A percentile compares a stretch with the other conserved stretches of the same genome.
Evolutionary conservation across 371 early-diverging fungal genomes (phyloP).

Genomic region (Apophysomyces ossiformis): DNA sequence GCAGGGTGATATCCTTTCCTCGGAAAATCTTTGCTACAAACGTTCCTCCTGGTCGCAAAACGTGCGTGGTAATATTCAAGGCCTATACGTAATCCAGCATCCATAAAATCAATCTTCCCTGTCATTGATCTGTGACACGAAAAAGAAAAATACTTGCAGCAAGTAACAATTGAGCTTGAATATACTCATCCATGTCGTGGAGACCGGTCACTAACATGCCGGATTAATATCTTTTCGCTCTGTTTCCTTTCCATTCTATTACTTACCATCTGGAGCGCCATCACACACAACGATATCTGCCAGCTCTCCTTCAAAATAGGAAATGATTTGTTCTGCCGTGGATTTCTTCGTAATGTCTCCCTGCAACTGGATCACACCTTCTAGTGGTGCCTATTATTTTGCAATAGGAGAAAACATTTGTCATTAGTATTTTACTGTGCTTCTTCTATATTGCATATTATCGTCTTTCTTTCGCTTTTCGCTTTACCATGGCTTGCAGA

Average conservation of each 20-base stretch:
- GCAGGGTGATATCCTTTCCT: constrained; percentile 88
- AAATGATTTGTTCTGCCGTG: constrained; percentile 90
- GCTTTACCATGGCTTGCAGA: constrained; percentile 94
- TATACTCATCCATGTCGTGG: constrained; percentile 99
- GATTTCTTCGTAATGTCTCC: constrained; percentile 98
- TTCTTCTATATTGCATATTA: no score
- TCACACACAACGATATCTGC: constrained; percentile 98
- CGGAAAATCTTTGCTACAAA: constrained; percentile 98
- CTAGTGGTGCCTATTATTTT: constrained; percentile 79
- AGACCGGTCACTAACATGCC: constrained; percentile 85
- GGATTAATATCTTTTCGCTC: background rate
- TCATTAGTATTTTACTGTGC: no score
- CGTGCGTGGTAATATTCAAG: constrained; percentile 92
- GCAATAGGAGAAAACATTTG: background rate
- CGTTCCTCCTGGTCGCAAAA: constrained; percentile 86
- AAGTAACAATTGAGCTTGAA: constrained; percentile 94
- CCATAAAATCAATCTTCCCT: background rate
- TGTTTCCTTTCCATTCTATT: no score
- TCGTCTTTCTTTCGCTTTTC: no score
- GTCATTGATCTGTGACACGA: no score
- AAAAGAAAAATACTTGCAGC: constrained; percentile 57
- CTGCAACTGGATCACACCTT: constrained; percentile 93
- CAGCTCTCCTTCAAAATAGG: constrained; percentile 84
- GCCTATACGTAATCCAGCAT: constrained; percentile 55
- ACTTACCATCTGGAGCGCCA: constrained; percentile 96